Conservation (phyloP, 2,329 filamentous ascomycete species). For the Paracoccidioides lutzii region DNA sequence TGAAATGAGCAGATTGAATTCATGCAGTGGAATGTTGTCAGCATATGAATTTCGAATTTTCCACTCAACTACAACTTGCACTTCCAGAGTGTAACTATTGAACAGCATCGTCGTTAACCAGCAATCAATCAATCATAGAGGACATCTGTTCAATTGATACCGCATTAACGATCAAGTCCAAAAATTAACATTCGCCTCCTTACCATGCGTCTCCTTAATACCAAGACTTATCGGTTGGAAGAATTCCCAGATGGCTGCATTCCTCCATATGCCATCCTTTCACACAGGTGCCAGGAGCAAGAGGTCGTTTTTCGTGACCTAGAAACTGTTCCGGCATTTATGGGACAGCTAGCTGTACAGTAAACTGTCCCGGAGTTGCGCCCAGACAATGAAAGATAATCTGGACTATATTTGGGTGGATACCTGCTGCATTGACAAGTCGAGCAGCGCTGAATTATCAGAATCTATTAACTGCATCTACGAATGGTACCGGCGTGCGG, state of each 20-base stretch:
- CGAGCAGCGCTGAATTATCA: slow-evolving; percentile 23
- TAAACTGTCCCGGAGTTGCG: slow-evolving; percentile 2
- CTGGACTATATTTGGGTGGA: slow-evolving; percentile 27
- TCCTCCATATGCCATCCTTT: slow-evolving; percentile 16
- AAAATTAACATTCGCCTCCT: neutral
- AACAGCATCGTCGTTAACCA: too few relatives aligned
- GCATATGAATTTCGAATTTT: too few relatives aligned
- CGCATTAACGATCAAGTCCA: neutral
- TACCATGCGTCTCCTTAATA: slow-evolving; percentile 2
- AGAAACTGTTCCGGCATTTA: neutral
- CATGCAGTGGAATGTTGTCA: too few relatives aligned
- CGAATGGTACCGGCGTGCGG: slow-evolving; percentile 23
- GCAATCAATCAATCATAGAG: too few relatives aligned
- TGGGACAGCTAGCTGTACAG: neutral
- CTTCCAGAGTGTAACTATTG: neutral
- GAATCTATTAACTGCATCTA: slow-evolving; percentile 22
- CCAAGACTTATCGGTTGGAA: neutral
- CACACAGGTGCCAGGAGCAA: slow-evolving; percentile 15
- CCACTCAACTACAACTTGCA: neutral
- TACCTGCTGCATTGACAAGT: slow-evolving; percentile 30
- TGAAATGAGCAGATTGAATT: neutral
- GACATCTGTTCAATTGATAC: neutral
- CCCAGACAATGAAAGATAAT: slow-evolving; percentile 15
- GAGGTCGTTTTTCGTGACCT: slow-evolving; percentile 15
- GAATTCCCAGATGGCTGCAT: neutral